Evolutionary conservation across 768 basidiomycete genomes (phyloP).

Genomic region (Podaxis sp.): DNA sequence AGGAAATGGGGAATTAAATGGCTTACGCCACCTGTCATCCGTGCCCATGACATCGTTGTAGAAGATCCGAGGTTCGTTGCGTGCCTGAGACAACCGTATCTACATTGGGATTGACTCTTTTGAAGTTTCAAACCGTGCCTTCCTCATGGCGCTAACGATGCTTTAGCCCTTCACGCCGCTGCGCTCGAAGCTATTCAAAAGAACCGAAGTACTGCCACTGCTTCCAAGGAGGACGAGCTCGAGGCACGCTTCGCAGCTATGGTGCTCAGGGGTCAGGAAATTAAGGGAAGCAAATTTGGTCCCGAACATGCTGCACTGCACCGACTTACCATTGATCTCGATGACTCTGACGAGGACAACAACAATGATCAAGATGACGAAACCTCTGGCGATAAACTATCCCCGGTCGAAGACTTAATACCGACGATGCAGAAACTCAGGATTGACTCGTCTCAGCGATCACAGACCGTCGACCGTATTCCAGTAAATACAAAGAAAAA

Average conservation of each 20-base stretch:
- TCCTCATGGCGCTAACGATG: conserved; percentile 13
- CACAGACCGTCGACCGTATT: neutral
- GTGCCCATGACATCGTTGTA: conserved; percentile 19
- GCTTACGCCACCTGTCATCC: conserved; percentile 22
- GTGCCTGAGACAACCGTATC: too few relatives aligned
- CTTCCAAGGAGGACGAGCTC: neutral
- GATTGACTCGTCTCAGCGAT: neutral
- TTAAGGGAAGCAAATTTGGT: neutral
- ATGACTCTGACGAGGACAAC: neutral
- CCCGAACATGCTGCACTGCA: neutral
- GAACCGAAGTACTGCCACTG: neutral
- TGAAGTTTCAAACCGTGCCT: conserved; percentile 12
- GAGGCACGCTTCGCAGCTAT: conserved; percentile 8
- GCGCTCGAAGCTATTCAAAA: neutral
- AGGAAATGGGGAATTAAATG: conserved; percentile 23
- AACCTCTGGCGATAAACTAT: neutral
- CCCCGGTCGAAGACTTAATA: conserved; percentile 1
- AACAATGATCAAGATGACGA: neutral
- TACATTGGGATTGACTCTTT: neutral
- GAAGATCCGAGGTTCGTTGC: conserved; percentile 13
- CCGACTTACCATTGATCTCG: conserved; percentile 2
- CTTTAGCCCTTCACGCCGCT: conserved; percentile 14
- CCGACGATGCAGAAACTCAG: neutral
- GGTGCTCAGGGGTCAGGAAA: neutral
- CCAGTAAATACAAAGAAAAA: neutral